phyloP scores from a whole-genome alignment of 805 yeast species.

The Pichia cephalocereana region DNA sequence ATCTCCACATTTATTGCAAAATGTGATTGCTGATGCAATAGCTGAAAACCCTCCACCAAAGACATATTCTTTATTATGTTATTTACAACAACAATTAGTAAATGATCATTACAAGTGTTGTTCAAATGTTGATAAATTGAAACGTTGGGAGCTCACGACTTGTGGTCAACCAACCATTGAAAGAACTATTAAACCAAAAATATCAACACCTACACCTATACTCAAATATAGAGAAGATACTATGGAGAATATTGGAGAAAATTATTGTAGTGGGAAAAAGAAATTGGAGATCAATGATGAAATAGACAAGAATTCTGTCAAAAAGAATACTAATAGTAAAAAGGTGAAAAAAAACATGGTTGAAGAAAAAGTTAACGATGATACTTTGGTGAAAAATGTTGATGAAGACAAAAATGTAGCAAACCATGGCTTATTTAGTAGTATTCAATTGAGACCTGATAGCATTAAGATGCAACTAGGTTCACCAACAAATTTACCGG shows the following conservation, averaged over 20 bases:
- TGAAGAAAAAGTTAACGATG: too few species aligned
- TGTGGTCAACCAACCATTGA: neutral
- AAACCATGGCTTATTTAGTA: too few species aligned
- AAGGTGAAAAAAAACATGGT: too few species aligned
- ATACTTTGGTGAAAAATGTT: too few species aligned
- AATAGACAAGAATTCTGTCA: too few species aligned
- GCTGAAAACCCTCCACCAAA: slow-evolving; percentile 1
- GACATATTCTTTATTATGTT: slow-evolving; percentile 13
- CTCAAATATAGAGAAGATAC: neutral
- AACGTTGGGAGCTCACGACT: slow-evolving; percentile 6
- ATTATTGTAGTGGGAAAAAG: too few species aligned
- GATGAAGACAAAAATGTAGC: neutral
- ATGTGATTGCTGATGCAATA: slow-evolving; percentile 12
- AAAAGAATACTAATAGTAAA: too few species aligned
- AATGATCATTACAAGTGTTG: slow-evolving; percentile 18
- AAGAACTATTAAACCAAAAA: neutral
- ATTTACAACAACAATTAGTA: slow-evolving; percentile 13
- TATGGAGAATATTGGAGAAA: too few species aligned
- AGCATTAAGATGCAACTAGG: neutral
- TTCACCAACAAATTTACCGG: neutral
- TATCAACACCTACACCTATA: neutral
- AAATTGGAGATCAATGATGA: too few species aligned
- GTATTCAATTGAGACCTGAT: neutral
- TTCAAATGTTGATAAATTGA: slow-evolving; percentile 1
- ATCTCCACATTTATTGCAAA: slow-evolving; percentile 17